Conservation (phyloP, 2,329 filamentous ascomycete species). For the Ceratocystis albifundus region DNA sequence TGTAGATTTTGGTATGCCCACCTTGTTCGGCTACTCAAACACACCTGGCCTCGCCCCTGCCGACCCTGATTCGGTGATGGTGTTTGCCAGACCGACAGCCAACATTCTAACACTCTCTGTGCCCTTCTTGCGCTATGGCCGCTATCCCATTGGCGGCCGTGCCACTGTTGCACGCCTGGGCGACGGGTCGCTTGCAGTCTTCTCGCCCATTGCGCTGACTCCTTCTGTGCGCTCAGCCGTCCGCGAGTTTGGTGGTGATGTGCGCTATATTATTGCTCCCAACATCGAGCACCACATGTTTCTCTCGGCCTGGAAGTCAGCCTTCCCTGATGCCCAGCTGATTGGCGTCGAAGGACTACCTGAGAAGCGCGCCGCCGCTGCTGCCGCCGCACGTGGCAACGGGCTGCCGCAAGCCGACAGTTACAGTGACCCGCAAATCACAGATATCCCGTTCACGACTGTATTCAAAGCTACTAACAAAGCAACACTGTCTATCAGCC, state of each 20-base stretch:
- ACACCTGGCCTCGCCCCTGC: conserved; percentile 43
- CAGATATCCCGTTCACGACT: conserved; percentile 48
- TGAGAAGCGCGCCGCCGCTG: conserved; percentile 59
- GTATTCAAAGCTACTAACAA: conserved; percentile 53
- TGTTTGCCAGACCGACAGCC: conserved; percentile 73
- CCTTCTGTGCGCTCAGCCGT: conserved; percentile 56
- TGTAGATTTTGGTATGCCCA: not conserved
- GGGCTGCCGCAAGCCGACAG: conserved; percentile 27
- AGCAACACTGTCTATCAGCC: conserved; percentile 44
- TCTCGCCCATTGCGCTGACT: conserved; percentile 82
- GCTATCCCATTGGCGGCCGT: conserved; percentile 71
- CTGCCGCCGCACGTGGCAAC: conserved; percentile 34
- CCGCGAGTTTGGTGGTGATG: conserved; percentile 51
- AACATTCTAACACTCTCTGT: conserved; percentile 67
- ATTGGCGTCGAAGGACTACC: conserved; percentile 73
- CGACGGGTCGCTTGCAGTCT: conserved; percentile 69
- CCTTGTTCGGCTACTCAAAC: not conserved
- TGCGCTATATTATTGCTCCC: conserved; percentile 75
- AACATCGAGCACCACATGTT: conserved; percentile 96
- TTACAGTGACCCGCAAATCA: conserved; percentile 31
- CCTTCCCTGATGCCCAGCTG: conserved; percentile 66
- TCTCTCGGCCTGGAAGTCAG: conserved; percentile 69
- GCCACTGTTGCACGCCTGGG: conserved; percentile 75
- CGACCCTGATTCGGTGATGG: conserved; percentile 76
- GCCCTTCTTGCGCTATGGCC: conserved; percentile 73